phyloP scores from a whole-genome alignment of 1,139 yeast species.

The Kazachstania sp. region DNA sequence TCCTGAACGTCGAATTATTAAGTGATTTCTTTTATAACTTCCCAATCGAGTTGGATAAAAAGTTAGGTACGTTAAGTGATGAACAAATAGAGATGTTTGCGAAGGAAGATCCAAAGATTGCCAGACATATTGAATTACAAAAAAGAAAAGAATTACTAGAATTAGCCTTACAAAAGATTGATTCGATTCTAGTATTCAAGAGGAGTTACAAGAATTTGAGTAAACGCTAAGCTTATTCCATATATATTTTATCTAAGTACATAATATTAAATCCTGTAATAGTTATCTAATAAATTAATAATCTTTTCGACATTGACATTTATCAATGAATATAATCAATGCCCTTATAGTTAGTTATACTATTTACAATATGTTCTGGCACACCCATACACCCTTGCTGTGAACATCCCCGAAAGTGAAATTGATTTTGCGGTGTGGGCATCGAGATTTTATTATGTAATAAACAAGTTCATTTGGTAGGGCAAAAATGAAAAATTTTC shows the following conservation, averaged over 20 bases:
- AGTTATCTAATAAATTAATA: too few species aligned
- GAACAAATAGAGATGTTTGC: conserved; percentile 87
- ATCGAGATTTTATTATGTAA: not conserved
- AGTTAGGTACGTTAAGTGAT: conserved; percentile 54
- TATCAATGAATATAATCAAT: not conserved
- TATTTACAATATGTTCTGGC: not conserved
- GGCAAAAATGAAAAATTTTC: too few species aligned
- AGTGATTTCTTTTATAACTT: conserved; percentile 94
- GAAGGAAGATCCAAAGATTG: conserved; percentile 87
- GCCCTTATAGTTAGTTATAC: not conserved
- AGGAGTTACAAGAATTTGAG: conserved; percentile 25
- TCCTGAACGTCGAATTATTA: conserved; percentile 83
- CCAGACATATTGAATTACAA: conserved; percentile 85
- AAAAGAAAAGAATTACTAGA: conserved; percentile 84
- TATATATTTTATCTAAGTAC: not conserved
- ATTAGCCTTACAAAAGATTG: conserved; percentile 76
- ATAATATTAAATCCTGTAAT: not conserved
- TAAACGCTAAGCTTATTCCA: not conserved
- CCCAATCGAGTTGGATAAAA: conserved; percentile 83
- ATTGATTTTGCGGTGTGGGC: not conserved
- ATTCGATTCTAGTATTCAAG: conserved; percentile 58
- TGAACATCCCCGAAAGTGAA: not conserved
- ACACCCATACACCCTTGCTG: conserved; percentile 1
- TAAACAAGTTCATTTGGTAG: not conserved
- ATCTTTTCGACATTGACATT: not conserved